phyloP scores from a whole-genome alignment of 768 basidiomycete genomes.

The Rhodotorula babjevae region DNA sequence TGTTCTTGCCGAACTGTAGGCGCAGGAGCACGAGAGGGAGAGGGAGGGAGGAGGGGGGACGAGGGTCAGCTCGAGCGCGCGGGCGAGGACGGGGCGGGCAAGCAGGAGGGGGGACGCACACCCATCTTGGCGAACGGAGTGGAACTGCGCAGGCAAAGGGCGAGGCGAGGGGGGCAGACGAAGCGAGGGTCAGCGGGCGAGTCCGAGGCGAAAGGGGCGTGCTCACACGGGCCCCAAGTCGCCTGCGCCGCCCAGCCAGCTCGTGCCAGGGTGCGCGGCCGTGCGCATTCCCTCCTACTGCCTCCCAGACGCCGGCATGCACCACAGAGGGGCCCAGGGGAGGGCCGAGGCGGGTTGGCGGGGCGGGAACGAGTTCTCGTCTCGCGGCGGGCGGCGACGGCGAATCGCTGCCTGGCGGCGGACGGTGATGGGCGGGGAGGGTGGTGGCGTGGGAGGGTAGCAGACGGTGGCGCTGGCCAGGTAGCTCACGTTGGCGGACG shows the following conservation, averaged over 20 bases:
- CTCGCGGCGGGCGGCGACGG: no score
- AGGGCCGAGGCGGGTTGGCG: no score
- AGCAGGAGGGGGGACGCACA: neutral
- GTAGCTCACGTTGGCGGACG: neutral
- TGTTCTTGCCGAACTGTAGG: constrained; percentile 18
- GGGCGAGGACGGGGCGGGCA: no score
- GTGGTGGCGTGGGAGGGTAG: no score
- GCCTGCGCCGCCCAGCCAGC: no score
- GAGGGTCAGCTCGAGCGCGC: neutral
- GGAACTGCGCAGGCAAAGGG: neutral
- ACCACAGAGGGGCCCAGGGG: no score
- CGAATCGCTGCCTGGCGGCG: no score
- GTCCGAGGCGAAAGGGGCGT: neutral
- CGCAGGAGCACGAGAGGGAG: neutral
- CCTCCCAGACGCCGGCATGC: no score
- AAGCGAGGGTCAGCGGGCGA: neutral
- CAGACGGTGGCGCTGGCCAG: no score
- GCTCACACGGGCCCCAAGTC: neutral
- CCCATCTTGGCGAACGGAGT: neutral
- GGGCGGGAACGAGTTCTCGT: neutral
- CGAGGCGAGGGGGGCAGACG: no score
- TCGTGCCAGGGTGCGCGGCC: neutral
- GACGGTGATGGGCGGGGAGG: no score
- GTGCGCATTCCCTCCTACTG: neutral
- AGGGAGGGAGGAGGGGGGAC: neutral